Base-by-base conservation (phyloP, 805 yeast genomes). In the Candida xyloterini region DNA sequence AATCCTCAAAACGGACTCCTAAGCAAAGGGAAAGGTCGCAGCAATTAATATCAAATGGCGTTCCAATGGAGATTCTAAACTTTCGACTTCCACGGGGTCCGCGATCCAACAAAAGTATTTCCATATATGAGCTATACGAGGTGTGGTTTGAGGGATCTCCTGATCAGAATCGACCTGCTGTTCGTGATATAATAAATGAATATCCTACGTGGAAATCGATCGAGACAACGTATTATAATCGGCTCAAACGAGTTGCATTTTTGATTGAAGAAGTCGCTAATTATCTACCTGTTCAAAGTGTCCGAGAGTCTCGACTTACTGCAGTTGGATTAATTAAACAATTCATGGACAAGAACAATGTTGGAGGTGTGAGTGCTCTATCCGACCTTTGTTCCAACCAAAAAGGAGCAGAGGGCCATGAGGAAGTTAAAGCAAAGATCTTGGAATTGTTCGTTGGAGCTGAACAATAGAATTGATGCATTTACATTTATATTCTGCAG, bases 321-420 rank as follows among this genome's bases (percentile, higher is more conserved):
- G 47, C 50, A 10, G 41, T 46, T 10, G 35, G 9, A 3, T 31
- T 29, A 24, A 43, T 46, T 28, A 46, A 43, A 11, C 26, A 30
- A 20, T 46, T 28, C 27, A 46, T 46, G 50, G 14, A 33, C 8
- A n/a, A 34, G 9, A 31, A 40, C 18, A 43, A 38, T 7, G 24
- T 46, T 9, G 21, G 30, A 10, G 50, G 50, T 3, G 46, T 46
- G 13, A 46, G 50, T 30, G 50, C 45, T n/a, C 39, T 46, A 10
- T 46, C 47, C 9, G 50, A 46, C 30, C 39, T 43, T 27, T 46
- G 50, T 23, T 46, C 50, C n/a, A 46, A 46, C 32, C 50, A 46
- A 25, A 37, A 42, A 15, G 46, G 42, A 4, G 47, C 50, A 5
- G 40, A 35, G 7, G 50, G 50, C 1, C 15, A 43, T 23, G 22